A percentile compares a stretch with the other conserved stretches of the same genome.
phyloP scores from a whole-genome alignment of 805 yeast genomes.

The Suhomyces pyralidae region DNA sequence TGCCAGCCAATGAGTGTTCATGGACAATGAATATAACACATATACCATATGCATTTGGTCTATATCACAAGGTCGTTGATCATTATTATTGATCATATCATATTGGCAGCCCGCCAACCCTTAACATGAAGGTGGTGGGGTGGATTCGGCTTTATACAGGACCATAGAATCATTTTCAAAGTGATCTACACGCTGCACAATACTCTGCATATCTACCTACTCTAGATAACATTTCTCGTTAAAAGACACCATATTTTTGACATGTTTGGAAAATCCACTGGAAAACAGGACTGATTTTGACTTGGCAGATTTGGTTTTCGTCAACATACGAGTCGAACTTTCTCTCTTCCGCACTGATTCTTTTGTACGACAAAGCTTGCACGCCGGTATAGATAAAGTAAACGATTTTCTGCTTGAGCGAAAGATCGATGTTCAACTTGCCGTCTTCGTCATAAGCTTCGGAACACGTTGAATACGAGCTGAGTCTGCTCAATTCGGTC shows the following conservation, averaged over 20 bases:
- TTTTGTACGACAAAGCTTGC: conserved; percentile 7
- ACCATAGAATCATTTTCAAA: too few species aligned
- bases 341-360: conserved; percentile 15
- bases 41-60: too few species aligned
- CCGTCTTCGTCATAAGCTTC: conserved; percentile 8
- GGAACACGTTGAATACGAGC: conserved; percentile 3
- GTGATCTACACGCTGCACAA: too few species aligned
- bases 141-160: too few species aligned
- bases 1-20: too few species aligned
- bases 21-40: too few species aligned
- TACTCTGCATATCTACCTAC: not conserved
- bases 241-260: conserved; percentile 26
- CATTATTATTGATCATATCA: too few species aligned
- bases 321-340: conserved; percentile 20
- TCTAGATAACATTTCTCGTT: not conserved
- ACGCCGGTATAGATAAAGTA: conserved; percentile 12
- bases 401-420: conserved; percentile 14
- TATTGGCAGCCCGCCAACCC: too few species aligned
- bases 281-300: conserved; percentile 12
- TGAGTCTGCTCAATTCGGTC: conserved; percentile 8
- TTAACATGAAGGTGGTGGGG: too few species aligned
- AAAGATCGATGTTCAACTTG: conserved; percentile 6
- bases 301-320: conserved; percentile 11
- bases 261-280: conserved; percentile 20
- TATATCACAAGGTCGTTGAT: too few species aligned